Conservation (phyloP, 345 rosid species). For the Ricinus communis region DNA sequence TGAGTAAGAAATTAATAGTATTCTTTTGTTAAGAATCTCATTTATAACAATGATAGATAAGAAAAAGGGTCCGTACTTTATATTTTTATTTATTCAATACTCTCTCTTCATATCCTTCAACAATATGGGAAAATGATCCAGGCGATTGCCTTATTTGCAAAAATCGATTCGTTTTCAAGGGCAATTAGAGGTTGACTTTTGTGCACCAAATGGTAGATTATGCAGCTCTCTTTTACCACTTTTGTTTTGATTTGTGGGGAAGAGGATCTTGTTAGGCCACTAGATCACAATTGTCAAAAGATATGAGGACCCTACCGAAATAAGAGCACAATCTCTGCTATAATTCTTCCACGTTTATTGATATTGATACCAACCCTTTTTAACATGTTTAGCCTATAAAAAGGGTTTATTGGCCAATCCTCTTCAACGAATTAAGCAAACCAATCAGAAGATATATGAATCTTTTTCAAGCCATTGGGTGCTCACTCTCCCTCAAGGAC, state of each 20-base stretch:
- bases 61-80: too few relatives aligned
- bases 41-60: too few relatives aligned
- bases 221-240: neutral
- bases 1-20: too few relatives aligned
- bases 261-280: slow-evolving; percentile 17
- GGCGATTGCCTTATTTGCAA: too few relatives aligned
- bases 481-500: slow-evolving; percentile 42
- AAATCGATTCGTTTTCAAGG: too few relatives aligned
- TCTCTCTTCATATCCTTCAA: too few relatives aligned
- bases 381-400: slow-evolving; percentile 19
- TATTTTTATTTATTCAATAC: too few relatives aligned
- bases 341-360: neutral
- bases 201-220: neutral
- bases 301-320: slow-evolving; percentile 25
- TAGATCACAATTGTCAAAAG: slow-evolving; percentile 16
- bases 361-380: neutral
- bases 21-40: too few relatives aligned
- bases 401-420: slow-evolving; percentile 14
- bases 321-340: neutral
- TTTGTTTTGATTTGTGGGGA: neutral
- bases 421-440: slow-evolving; percentile 2
- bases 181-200: slow-evolving; percentile 1
- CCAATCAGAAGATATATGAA: neutral
- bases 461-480: slow-evolving; percentile 28
- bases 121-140: too few relatives aligned